Conservation (phyloP, 2,329 filamentous ascomycete genomes). For the Colletotrichum tropicale region DNA sequence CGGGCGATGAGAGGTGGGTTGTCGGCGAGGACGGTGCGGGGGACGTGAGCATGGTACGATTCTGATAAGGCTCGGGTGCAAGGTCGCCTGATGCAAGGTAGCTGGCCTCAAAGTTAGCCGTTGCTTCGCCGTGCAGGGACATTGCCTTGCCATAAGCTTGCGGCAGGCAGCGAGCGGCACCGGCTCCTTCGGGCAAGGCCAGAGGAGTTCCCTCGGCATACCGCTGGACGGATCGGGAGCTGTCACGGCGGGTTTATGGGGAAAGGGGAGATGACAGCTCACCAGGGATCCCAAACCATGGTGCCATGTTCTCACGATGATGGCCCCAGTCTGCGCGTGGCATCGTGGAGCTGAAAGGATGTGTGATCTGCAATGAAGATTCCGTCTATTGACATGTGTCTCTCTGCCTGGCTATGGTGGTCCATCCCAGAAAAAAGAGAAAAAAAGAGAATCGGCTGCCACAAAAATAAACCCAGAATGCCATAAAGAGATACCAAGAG, state of each 20-base stretch:
- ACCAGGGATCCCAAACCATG: not conserved
- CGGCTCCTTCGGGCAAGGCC: not conserved
- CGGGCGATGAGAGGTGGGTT: slow-evolving; percentile 66
- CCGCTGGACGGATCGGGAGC: not conserved
- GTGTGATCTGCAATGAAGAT: not conserved
- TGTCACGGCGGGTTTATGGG: not conserved
- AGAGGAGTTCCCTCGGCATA: not conserved
- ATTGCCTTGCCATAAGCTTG: not conserved
- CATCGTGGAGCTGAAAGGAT: not conserved
- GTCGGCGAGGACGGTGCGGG: slow-evolving; percentile 60
- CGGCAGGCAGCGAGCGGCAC: not conserved
- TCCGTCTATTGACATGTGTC: slow-evolving; percentile 10
- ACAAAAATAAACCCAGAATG: not conserved
- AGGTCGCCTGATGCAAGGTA: not conserved
- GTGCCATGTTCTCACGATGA: slow-evolving; percentile 11
- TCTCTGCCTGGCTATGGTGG: not conserved
- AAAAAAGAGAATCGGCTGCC: not conserved
- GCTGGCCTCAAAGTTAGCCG: not conserved
- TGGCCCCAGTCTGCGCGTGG: not conserved
- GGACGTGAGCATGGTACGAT: slow-evolving; percentile 57
- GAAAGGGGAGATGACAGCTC: not conserved
- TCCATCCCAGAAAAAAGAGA: not conserved
- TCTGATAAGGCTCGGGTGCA: slow-evolving; percentile 35
- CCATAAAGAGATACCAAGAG: not conserved
- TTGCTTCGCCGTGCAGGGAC: not conserved